These are phyloP conservation scores for Phytophthora cryptogea DNA, from an alignment of 352 stramenopile species.

Conservation along the genomic window DNA sequence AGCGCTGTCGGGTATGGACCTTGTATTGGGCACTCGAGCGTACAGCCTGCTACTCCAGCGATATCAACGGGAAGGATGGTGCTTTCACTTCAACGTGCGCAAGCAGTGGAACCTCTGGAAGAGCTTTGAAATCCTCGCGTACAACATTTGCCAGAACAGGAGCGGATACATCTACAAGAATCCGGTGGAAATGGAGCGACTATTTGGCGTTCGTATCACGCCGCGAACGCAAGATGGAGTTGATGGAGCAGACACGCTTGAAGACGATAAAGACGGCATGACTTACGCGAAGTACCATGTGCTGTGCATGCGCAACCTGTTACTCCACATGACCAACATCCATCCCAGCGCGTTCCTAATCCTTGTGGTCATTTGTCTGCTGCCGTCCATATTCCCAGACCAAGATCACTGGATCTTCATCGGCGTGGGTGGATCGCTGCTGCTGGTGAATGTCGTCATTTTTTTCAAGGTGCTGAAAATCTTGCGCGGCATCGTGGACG, in stretches of 20 bases:
- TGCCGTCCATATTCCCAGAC: constrained; percentile 63
- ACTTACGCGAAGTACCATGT: constrained; percentile 77
- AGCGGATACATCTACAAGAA: constrained; percentile 92
- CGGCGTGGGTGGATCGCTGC: constrained; percentile 51
- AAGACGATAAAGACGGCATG: constrained; percentile 45
- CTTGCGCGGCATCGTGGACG: constrained; percentile 80
- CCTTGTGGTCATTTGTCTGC: constrained; percentile 67
- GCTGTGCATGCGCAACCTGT: constrained; percentile 87
- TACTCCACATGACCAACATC: constrained; percentile 82
- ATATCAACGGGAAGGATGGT: constrained; percentile 81
- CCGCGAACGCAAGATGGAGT: constrained; percentile 3
- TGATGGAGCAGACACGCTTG: constrained; percentile 12
- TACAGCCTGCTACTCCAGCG: constrained; percentile 77
- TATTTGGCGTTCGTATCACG: constrained; percentile 60
- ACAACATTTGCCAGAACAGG: constrained; percentile 89
- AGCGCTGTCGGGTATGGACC: constrained; percentile 72
- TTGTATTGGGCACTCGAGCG: constrained; percentile 70
- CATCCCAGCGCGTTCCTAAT: constrained; percentile 82
- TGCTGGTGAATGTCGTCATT: constrained; percentile 78
- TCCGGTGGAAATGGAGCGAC: constrained; percentile 75
- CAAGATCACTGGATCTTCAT: constrained; percentile 84
- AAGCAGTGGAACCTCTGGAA: constrained; percentile 90
- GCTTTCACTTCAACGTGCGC: constrained; percentile 76
- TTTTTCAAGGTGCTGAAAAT: constrained; percentile 88
- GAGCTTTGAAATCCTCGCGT: constrained; percentile 86